These are phyloP conservation scores for Psilocybe tampanensis DNA, from an alignment of 768 basidiomycete genomes.

Conservation along the genomic window DNA sequence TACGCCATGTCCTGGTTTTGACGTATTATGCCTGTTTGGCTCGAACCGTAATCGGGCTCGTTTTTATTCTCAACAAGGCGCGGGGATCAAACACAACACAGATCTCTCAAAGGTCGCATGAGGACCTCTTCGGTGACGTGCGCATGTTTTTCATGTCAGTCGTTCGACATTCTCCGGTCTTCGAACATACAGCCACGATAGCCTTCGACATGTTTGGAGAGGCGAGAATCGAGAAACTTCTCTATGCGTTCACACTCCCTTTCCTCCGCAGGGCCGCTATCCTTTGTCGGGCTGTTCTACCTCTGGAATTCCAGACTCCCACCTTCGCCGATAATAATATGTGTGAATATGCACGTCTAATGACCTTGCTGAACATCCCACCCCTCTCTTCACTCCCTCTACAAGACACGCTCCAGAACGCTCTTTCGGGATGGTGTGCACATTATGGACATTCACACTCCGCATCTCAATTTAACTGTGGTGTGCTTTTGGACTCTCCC, in stretches of 20 bases:
- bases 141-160: slow-evolving; percentile 91
- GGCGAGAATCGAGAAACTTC: slow-evolving; percentile 78
- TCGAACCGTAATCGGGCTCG: slow-evolving; percentile 81
- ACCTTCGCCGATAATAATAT: slow-evolving; percentile 38
- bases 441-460: slow-evolving; percentile 86
- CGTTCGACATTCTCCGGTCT: slow-evolving; percentile 84
- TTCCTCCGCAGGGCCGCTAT: slow-evolving; percentile 90
- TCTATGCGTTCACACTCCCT: slow-evolving; percentile 88
- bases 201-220: slow-evolving; percentile 84
- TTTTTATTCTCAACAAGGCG: slow-evolving; percentile 79
- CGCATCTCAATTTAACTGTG: slow-evolving; percentile 77
- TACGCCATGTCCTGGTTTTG: slow-evolving; percentile 86
- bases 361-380: slow-evolving; percentile 77
- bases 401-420: slow-evolving; percentile 86
- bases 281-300: slow-evolving; percentile 75
- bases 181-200: slow-evolving; percentile 82
- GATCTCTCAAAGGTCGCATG: slow-evolving; percentile 50
- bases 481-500: slow-evolving; percentile 82
- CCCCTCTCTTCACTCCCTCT: slow-evolving; percentile 76
- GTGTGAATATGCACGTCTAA: slow-evolving; percentile 80
- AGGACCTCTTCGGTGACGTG: slow-evolving; percentile 80
- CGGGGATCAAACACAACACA: slow-evolving; percentile 54
- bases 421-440: slow-evolving; percentile 88
- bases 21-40: slow-evolving; percentile 91
- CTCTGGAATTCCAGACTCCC: slow-evolving; percentile 61